These are phyloP conservation scores for Epicoccum nigrum DNA, from an alignment of 2,329 filamentous ascomycete species.

Conservation along the genomic window DNA sequence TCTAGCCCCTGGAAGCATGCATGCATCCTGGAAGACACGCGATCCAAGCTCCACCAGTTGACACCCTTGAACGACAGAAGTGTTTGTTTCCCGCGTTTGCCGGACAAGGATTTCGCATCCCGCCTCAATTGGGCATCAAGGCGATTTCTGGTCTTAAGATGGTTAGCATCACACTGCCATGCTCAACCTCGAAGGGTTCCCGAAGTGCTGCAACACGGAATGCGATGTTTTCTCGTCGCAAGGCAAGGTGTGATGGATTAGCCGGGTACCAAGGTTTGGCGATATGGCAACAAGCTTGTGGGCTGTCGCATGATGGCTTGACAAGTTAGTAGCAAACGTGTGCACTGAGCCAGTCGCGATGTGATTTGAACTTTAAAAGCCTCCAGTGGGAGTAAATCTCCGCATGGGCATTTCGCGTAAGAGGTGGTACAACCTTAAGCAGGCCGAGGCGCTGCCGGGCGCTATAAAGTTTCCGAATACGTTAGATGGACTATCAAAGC, in stretches of 20 bases:
- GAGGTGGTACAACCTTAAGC: conserved; percentile 22
- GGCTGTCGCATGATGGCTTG: conserved; percentile 12
- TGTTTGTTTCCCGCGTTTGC: conserved; percentile 37
- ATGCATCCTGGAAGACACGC: conserved; percentile 38
- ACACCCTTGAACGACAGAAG: conserved; percentile 25
- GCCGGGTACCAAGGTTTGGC: conserved; percentile 20
- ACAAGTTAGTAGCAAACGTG: conserved; percentile 12
- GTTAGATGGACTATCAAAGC: conserved; percentile 22
- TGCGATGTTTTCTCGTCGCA: conserved; percentile 9
- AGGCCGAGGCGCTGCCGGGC: conserved; percentile 16
- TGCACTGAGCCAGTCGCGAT: conserved; percentile 23
- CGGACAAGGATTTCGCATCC: conserved; percentile 22
- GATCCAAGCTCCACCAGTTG: conserved; percentile 31
- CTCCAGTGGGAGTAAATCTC: conserved; percentile 15
- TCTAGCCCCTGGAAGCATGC: conserved; percentile 34
- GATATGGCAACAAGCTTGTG: conserved; percentile 17
- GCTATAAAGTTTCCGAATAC: conserved; percentile 24
- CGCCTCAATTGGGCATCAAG: conserved; percentile 16
- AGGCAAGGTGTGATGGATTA: conserved; percentile 31
- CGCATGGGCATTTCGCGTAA: conserved; percentile 18
- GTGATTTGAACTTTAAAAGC: conserved; percentile 24
- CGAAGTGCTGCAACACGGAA: conserved; percentile 3
- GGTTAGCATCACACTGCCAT: conserved; percentile 6
- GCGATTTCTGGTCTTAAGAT: not conserved
- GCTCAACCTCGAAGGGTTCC: not conserved